Evolutionary conservation across 2,329 filamentous ascomycete genomes (phyloP).

Genomic region (Diaporthe sp.): DNA sequence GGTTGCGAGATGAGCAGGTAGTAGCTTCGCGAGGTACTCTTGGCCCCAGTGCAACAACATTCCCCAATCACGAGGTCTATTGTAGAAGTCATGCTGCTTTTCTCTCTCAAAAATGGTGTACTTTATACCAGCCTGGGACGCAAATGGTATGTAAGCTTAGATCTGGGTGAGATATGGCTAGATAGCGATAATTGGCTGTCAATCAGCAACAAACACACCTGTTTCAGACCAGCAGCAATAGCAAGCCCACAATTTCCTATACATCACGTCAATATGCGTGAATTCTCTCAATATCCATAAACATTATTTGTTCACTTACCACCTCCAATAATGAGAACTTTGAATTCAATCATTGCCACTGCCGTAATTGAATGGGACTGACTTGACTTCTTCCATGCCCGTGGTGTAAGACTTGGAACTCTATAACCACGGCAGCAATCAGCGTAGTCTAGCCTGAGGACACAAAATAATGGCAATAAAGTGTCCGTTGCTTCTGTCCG

Average conservation of each 20-base stretch:
- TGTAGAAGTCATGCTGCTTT: neutral
- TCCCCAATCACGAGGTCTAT: neutral
- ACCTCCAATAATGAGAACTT: neutral
- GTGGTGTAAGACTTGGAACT: neutral
- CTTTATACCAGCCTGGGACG: neutral
- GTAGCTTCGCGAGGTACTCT: neutral
- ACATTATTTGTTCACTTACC: neutral
- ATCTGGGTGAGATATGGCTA: neutral
- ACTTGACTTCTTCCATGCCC: neutral
- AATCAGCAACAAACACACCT: neutral
- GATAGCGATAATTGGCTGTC: neutral
- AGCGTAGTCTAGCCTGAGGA: neutral
- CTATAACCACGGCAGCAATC: neutral
- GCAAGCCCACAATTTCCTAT: neutral
- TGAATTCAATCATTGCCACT: neutral
- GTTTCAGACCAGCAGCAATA: neutral
- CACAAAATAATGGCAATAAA: too few relatives aligned
- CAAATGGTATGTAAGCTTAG: neutral
- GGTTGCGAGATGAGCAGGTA: neutral
- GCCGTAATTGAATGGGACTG: too few relatives aligned
- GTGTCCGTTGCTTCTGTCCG: fast-evolving
- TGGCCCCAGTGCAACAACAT: constrained; percentile 6
- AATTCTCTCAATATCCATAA: neutral
- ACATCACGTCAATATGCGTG: neutral
- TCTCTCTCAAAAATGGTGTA: neutral